These are phyloP conservation scores for Candida railenensis DNA, from an alignment of 805 yeast genomes.

Conservation along the genomic window DNA sequence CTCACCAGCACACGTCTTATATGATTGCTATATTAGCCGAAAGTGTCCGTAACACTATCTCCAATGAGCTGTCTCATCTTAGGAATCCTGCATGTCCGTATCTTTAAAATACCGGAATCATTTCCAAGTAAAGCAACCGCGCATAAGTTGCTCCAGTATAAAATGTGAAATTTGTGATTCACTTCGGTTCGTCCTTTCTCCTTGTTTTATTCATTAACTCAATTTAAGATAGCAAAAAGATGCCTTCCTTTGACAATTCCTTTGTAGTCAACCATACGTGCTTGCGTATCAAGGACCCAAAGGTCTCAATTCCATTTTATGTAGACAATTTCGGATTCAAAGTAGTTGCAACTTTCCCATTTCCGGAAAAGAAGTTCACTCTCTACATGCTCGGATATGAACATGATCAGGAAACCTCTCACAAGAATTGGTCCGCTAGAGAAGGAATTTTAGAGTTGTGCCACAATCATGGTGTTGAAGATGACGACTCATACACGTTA, in stretches of 20 bases:
- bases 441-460: conserved; percentile 81
- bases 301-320: conserved; percentile 71
- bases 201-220: too few species aligned
- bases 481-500: conserved; percentile 51
- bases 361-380: conserved; percentile 57
- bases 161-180: too few species aligned
- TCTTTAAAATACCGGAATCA: too few species aligned
- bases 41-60: too few species aligned
- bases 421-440: conserved; percentile 42
- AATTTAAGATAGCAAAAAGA: conserved; percentile 7
- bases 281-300: conserved; percentile 81
- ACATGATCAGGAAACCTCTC: conserved; percentile 36
- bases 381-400: conserved; percentile 68
- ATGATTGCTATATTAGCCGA: too few species aligned
- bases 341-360: conserved; percentile 49
- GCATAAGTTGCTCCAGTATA: too few species aligned
- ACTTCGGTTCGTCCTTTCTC: too few species aligned
- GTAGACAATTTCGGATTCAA: conserved; percentile 72
- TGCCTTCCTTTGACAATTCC: conserved; percentile 34
- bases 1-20: too few species aligned
- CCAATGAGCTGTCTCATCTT: too few species aligned
- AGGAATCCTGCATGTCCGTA: too few species aligned
- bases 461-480: conserved; percentile 75
- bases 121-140: too few species aligned
- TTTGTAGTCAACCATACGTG: conserved; percentile 66